Base-by-base conservation (phyloP, 2,329 filamentous ascomycete genomes). In the Trichoderma sp. region DNA sequence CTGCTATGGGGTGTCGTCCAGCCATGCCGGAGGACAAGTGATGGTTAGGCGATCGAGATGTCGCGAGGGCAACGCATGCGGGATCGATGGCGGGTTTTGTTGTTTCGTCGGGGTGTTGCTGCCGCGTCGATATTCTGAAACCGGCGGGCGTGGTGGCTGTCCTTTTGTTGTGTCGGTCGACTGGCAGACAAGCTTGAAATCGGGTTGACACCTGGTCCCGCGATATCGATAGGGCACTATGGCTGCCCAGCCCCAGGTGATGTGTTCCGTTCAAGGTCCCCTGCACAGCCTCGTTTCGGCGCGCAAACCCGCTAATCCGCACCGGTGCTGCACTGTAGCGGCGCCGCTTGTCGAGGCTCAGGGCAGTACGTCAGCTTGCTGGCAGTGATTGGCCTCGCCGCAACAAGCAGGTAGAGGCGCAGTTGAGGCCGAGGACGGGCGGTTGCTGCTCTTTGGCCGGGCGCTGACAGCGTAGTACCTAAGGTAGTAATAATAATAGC, bases 11-110 rank as follows among this genome's bases (percentile, higher is more conserved):
- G 71, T 82, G 83, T 81, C 84, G 82, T 78, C 86, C 87, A 81
- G 87, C 84, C 88, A 90, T 90, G 80, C 82, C 82, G 81, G 80
- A 77, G 77, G 78, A 77, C 77, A 76, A 78, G 78, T 71, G 71
- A 75, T 68, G 72, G 71, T 73, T 73, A 72, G 68, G 71, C 72
- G 75, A 73, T 76, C 73, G 72, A 68, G 65, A 72, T 67, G 74
- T 71, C 68, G 71, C 71, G 71, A 69, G 53, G 73, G 74, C 72
- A 71, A 72, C 73, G 73, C 78, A 80, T 80, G 74, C 77, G 76
- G 75, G 70, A 72, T 74, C 58, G 69, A 50, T 53, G 64, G 35
- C 27, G 54, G 34, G 32, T 64, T 39, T 52, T 52, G 34, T 19
- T 32, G 32, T 39, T 52, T 37, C 32, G 53, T 22, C 19, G 48